These are phyloP conservation scores for Cyclotella kingstonii DNA, from an alignment of 108 stramenopile species.

Conservation along the genomic window DNA sequence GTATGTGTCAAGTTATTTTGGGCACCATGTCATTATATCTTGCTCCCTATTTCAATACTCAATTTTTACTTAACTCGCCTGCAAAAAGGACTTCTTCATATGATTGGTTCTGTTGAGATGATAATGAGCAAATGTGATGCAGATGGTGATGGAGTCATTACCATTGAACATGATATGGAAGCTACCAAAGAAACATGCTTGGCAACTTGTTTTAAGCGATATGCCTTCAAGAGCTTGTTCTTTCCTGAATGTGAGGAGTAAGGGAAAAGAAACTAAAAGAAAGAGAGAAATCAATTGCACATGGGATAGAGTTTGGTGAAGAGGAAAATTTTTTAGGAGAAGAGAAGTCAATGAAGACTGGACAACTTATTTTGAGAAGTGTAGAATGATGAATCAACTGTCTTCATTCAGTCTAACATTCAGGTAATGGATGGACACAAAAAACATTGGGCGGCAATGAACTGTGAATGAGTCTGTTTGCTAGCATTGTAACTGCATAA, in stretches of 20 bases:
- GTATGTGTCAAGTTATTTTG: not conserved
- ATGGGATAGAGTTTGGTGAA: no score
- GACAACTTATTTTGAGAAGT: no score
- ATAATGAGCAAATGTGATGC: conserved; percentile 44
- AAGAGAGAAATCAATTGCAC: no score
- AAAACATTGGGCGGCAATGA: no score
- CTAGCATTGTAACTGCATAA: no score
- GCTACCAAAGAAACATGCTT: conserved; percentile 76
- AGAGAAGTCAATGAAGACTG: no score
- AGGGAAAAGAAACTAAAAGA: no score
- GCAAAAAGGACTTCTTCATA: conserved; percentile 55
- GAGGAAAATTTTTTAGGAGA: no score
- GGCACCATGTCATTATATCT: not conserved
- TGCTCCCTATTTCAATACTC: conserved; percentile 25
- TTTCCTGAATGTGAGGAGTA: conserved; percentile 77
- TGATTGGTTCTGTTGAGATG: conserved; percentile 31
- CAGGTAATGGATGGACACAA: no score
- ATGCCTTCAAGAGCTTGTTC: conserved; percentile 75
- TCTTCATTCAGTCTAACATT: no score
- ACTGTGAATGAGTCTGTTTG: no score
- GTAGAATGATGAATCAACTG: no score
- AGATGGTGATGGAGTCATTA: conserved; percentile 71
- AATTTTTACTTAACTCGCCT: conserved; percentile 58
- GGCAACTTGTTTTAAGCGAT: conserved; percentile 83
- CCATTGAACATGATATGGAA: conserved; percentile 77